Evolutionary conservation across 139 green algal species (phyloP).

Genomic region (Tetradesmus obliquus): DNA sequence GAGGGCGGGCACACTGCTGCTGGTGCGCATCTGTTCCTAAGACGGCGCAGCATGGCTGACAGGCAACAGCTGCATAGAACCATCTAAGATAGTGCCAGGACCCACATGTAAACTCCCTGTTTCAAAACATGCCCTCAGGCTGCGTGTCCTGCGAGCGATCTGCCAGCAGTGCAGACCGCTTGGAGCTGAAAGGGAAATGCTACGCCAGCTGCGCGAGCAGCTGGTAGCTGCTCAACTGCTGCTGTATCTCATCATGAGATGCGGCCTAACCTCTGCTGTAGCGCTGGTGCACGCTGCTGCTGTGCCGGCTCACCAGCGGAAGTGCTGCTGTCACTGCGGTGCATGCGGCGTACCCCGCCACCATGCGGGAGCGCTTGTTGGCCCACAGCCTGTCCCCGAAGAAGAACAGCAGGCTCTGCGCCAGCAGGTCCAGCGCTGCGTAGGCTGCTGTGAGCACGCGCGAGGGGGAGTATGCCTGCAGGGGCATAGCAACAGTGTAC

Average conservation of each 20-base stretch:
- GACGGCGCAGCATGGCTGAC: too few species aligned
- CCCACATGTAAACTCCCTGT: too few species aligned
- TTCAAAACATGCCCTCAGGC: too few species aligned
- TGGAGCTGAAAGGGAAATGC: too few species aligned
- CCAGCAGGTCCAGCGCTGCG: background rate
- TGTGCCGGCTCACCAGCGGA: background rate
- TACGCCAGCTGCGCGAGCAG: background rate
- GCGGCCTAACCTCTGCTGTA: background rate
- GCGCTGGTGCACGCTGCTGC: too few species aligned
- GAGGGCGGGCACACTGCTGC: too few species aligned
- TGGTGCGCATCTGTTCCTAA: too few species aligned
- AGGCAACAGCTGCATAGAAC: too few species aligned
- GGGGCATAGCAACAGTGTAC: background rate
- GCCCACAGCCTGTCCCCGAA: background rate
- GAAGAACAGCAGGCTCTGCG: background rate
- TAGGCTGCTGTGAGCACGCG: background rate
- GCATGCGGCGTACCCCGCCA: background rate
- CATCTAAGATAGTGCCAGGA: too few species aligned
- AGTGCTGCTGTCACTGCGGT: background rate
- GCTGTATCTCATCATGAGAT: background rate
- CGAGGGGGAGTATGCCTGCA: background rate
- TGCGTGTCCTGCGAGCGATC: too few species aligned
- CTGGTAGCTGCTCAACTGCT: too few species aligned
- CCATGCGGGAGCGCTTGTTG: background rate
- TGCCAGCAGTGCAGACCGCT: too few species aligned